These are phyloP conservation scores for Maudiozyma pseudohumilis DNA, from an alignment of 805 yeast species.

Conservation along the genomic window DNA sequence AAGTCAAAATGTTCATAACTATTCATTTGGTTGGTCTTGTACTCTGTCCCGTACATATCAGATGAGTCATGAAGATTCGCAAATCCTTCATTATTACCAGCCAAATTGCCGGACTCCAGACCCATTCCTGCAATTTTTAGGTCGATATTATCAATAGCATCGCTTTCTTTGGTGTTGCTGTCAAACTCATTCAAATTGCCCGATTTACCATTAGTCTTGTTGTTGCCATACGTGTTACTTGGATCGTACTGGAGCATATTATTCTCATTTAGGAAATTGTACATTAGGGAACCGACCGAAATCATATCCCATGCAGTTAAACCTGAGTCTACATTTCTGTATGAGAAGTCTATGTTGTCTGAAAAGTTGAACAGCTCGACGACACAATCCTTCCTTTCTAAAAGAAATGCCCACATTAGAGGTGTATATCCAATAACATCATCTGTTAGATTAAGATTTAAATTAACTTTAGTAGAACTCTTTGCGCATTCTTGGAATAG, in stretches of 20 bases:
- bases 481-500: slow-evolving; percentile 23
- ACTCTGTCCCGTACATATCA: slow-evolving; percentile 2
- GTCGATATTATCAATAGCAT: slow-evolving; percentile 24
- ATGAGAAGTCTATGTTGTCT: slow-evolving; percentile 44
- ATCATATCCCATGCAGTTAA: slow-evolving; percentile 45
- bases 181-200: background rate
- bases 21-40: slow-evolving; percentile 1
- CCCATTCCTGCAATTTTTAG: slow-evolving; percentile 34
- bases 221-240: too few species aligned
- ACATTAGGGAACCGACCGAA: slow-evolving; percentile 45
- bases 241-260: slow-evolving; percentile 23
- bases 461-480: slow-evolving; percentile 14
- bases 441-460: slow-evolving; percentile 44
- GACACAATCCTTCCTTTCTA: slow-evolving; percentile 46
- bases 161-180: background rate
- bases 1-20: slow-evolving; percentile 38
- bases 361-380: slow-evolving; percentile 49
- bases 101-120: slow-evolving; percentile 7
- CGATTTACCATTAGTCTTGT: background rate
- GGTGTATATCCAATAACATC: slow-evolving; percentile 50
- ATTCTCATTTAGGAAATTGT: slow-evolving; percentile 50
- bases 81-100: slow-evolving; percentile 7
- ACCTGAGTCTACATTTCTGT: slow-evolving; percentile 23
- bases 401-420: slow-evolving; percentile 77
- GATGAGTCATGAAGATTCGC: slow-evolving; percentile 5